phyloP scores from a whole-genome alignment of 192 early-diverging fungal species.

The Umbelopsis sp. region DNA sequence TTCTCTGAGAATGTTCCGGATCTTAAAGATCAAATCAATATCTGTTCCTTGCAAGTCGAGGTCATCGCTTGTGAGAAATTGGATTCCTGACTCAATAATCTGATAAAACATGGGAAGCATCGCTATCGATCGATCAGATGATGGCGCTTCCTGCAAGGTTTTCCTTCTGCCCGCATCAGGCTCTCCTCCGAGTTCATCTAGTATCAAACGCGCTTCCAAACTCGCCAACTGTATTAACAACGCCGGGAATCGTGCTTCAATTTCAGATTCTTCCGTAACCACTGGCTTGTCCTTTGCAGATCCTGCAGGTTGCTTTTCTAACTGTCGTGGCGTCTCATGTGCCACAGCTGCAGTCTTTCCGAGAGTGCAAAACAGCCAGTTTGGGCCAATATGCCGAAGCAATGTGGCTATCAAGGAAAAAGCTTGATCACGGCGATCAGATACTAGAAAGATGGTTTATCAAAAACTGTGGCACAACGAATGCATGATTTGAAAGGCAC shows the following conservation, averaged over 20 bases:
- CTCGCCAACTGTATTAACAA: constrained; percentile 42
- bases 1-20: constrained; percentile 11
- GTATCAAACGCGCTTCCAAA: constrained; percentile 43
- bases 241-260: constrained; percentile 39
- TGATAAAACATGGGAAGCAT: constrained; percentile 46
- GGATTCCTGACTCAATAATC: constrained; percentile 45
- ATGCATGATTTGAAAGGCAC: neutral
- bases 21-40: constrained; percentile 11
- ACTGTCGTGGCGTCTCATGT: neutral
- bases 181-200: constrained; percentile 33
- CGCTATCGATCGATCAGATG: constrained; percentile 27
- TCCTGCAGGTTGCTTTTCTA: neutral
- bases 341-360: constrained; percentile 14
- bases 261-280: neutral
- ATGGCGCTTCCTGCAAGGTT: neutral
- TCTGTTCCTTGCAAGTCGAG: constrained; percentile 1
- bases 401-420: constrained; percentile 27
- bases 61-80: constrained; percentile 29
- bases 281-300: constrained; percentile 4
- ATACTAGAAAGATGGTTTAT: constrained; percentile 16
- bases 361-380: constrained; percentile 42
- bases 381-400: constrained; percentile 38
- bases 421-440: constrained; percentile 36
- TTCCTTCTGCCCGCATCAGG: neutral
- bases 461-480: too few species aligned